Conservation (phyloP, 176 grass and related monocot genomes). For the Cenchrus purpureus region DNA sequence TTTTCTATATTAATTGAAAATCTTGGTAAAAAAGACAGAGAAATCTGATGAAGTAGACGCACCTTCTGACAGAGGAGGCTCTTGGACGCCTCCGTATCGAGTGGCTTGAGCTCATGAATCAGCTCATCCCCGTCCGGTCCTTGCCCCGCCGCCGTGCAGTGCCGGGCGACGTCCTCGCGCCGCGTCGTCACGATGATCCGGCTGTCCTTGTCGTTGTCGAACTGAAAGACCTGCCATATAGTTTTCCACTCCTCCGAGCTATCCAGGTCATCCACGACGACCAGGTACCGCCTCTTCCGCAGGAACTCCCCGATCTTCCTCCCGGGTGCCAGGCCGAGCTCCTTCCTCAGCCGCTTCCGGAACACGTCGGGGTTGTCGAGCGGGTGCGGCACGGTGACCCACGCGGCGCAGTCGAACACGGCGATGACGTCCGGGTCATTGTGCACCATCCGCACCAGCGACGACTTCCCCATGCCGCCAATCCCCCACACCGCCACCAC, state of each 20-base stretch:
- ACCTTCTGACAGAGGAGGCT: constrained; percentile 36
- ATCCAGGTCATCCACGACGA: constrained; percentile 39
- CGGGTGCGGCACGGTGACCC: constrained; percentile 49
- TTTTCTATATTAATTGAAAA: no score
- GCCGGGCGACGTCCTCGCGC: constrained; percentile 11
- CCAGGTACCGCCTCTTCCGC: not conserved
- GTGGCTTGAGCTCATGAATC: constrained; percentile 25
- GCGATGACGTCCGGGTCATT: constrained; percentile 7
- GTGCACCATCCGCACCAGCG: constrained; percentile 31
- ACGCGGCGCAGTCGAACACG: constrained; percentile 37
- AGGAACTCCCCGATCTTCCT: not conserved
- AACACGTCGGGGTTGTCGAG: constrained; percentile 12
- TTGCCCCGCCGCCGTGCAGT: not conserved
- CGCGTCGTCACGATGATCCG: constrained; percentile 42
- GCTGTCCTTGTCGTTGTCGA: not conserved
- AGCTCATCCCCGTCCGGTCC: not conserved
- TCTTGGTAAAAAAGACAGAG: no score
- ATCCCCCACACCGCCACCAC: constrained; percentile 44
- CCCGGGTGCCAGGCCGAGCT: not conserved
- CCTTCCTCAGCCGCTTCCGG: not conserved
- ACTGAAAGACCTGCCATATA: not conserved
- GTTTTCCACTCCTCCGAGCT: constrained; percentile 27
- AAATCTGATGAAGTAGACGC: no score
- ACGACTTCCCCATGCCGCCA: constrained; percentile 45
- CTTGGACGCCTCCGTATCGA: not conserved